Percentiles rank a stretch among this genome's conserved stretches.
Conservation (phyloP, 306 rosid genomes). For the Cucumis sativus region DNA sequence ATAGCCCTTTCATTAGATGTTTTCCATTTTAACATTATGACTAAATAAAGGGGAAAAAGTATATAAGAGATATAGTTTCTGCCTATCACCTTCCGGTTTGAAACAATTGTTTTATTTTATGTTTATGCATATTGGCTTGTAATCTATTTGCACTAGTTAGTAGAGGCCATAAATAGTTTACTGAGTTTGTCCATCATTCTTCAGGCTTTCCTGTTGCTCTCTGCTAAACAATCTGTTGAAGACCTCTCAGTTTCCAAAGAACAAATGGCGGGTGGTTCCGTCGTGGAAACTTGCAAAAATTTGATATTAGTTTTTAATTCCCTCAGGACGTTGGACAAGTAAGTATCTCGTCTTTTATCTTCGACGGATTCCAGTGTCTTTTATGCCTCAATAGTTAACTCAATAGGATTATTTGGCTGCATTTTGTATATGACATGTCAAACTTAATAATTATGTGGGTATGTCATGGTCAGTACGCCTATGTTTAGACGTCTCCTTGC, state of each 20-base stretch:
- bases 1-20: neutral
- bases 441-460: neutral
- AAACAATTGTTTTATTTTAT: neutral
- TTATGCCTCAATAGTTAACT: neutral
- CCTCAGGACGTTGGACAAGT: slow-evolving; percentile 47
- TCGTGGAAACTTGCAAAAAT: slow-evolving; percentile 35
- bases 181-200: neutral
- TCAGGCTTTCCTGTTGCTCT: slow-evolving; percentile 58
- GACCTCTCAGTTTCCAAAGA: slow-evolving; percentile 15
- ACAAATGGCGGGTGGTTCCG: slow-evolving; percentile 18
- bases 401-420: neutral
- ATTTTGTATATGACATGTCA: neutral
- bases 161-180: neutral
- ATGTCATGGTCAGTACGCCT: neutral
- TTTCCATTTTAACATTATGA: neutral
- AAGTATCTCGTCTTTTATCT: slow-evolving; percentile 22
- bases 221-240: slow-evolving; percentile 18
- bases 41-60: too few species aligned
- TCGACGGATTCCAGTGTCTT: slow-evolving; percentile 3
- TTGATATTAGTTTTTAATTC: slow-evolving; percentile 51
- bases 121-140: neutral
- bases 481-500: neutral
- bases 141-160: neutral
- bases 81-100: neutral
- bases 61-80: neutral